Evolutionary conservation across 2,329 filamentous ascomycete genomes (phyloP), one percentile per base, ranked within the genome.

Genomic region (Hymenoscyphus infarciens): DNA sequence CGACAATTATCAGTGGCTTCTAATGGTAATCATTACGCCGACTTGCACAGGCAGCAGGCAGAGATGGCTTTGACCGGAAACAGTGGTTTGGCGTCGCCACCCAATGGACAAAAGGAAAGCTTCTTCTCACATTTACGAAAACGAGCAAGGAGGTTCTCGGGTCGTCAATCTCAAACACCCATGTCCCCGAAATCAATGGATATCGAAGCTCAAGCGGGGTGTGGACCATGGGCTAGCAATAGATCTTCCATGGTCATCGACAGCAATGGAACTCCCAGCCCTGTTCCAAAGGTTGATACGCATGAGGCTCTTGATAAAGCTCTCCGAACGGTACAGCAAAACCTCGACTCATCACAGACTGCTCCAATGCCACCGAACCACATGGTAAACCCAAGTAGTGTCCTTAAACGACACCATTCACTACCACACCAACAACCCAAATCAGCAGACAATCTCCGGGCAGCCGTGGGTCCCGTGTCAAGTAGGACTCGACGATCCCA

Each of bases 111-210:
- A 62, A 96, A 96, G 74, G 95, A 99, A 76, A 92, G 95, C 76
- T 99, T 99, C 81, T 99, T 99, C 78, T 98, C 95, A 0, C 95
- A 99, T 74, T 83, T 99, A 7, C 86, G 95, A 62, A 99, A 99
- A 77, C 88, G 94, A 59, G 95, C 96, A 31, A 86, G 95, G 69
- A 85, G 95, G 69, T 88, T 99, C 64, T 99, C 95, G 29, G 95
- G 95, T 56, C 88, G 94, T 62, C 92, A 97, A 73, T 71, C 71
- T 42, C 91, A 94, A 74, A 88, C 87, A 15, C 88, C 91, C 7
- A 86, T 89, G 63, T 91, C 92, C 19, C 89, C 92, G 8, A 86
- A 83, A 53, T 87, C 88, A 61, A 93, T 97, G 69, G 94, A 98
- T 72, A 81, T 96, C 60, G 95, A 98, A 75, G 89, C 92, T n/a